phyloP scores from a whole-genome alignment of 441 rosid species.

The Populus hybrid region DNA sequence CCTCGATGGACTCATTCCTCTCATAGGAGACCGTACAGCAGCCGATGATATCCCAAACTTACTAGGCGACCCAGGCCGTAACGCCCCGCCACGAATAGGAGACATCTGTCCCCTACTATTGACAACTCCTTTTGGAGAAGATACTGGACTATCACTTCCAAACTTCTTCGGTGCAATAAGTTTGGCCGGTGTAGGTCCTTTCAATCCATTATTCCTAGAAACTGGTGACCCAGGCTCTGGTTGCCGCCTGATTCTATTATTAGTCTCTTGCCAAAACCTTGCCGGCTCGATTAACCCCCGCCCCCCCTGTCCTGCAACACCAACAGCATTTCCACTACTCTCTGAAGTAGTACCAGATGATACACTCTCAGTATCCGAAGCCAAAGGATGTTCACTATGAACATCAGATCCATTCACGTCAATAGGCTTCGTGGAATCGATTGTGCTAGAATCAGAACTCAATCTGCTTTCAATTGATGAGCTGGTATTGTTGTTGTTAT shows the following conservation, averaged over 20 bases:
- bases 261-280: conserved; percentile 57
- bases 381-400: conserved; percentile 28
- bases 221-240: conserved; percentile 41
- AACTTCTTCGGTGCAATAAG: conserved; percentile 41
- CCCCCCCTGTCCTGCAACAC: conserved; percentile 25
- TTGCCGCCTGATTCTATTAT: conserved; percentile 37
- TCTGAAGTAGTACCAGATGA: conserved; percentile 68
- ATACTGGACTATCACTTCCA: conserved; percentile 44
- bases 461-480: conserved; percentile 42
- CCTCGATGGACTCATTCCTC: conserved; percentile 77
- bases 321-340: conserved; percentile 28
- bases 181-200: conserved; percentile 37
- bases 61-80: conserved; percentile 73
- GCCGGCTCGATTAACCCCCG: conserved; percentile 50
- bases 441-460: conserved; percentile 41
- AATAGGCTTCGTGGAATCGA: conserved; percentile 30
- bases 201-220: conserved; percentile 30
- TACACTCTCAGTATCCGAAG: conserved; percentile 76
- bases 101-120: conserved; percentile 46
- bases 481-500: conserved; percentile 26
- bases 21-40: conserved; percentile 36
- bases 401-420: not conserved
- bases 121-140: conserved; percentile 49
- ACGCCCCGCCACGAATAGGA: conserved; percentile 45
- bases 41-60: conserved; percentile 41